Percentiles rank a stretch among this genome's conserved stretches.
Evolutionary conservation across 352 stramenopile species (phyloP).

Genomic region (Peronospora destructor): DNA sequence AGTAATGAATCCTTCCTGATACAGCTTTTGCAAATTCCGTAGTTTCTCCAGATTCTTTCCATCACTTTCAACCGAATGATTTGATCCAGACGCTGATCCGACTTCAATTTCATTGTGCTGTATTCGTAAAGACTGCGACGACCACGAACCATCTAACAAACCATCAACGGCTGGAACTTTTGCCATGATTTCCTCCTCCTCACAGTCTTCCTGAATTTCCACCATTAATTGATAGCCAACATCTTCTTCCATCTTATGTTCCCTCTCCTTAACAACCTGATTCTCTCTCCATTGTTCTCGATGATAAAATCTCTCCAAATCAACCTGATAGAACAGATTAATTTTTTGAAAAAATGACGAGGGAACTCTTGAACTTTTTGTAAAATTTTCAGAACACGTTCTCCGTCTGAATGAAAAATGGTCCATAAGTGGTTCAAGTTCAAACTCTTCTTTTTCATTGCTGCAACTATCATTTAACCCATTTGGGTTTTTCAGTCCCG

Average conservation of each 20-base stretch:
- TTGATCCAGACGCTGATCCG: slow-evolving; percentile 3
- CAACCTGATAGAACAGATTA: slow-evolving; percentile 5
- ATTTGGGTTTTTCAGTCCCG: slow-evolving; percentile 9
- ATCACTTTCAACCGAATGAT: slow-evolving; percentile 29
- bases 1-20: slow-evolving; percentile 76
- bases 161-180: slow-evolving; percentile 7
- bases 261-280: slow-evolving; percentile 15
- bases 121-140: slow-evolving; percentile 3
- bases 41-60: slow-evolving; percentile 51
- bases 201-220: slow-evolving; percentile 17
- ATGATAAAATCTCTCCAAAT: slow-evolving; percentile 8
- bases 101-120: slow-evolving; percentile 1
- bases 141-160: slow-evolving; percentile 21
- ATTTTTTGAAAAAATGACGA: slow-evolving; percentile 22
- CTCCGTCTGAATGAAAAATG: slow-evolving; percentile 16
- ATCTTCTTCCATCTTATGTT: slow-evolving; percentile 23
- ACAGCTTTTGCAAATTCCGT: slow-evolving; percentile 61
- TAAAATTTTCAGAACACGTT: slow-evolving; percentile 39
- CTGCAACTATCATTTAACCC: slow-evolving; percentile 17
- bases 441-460: too few species aligned
- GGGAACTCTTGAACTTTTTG: slow-evolving; percentile 22
- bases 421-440: slow-evolving; percentile 10
- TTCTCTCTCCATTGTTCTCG: slow-evolving; percentile 4
- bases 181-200: slow-evolving; percentile 12
- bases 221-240: slow-evolving; percentile 10